These are phyloP conservation scores for Auricularia heimuer DNA, from an alignment of 768 basidiomycete species.

Conservation along the genomic window DNA sequence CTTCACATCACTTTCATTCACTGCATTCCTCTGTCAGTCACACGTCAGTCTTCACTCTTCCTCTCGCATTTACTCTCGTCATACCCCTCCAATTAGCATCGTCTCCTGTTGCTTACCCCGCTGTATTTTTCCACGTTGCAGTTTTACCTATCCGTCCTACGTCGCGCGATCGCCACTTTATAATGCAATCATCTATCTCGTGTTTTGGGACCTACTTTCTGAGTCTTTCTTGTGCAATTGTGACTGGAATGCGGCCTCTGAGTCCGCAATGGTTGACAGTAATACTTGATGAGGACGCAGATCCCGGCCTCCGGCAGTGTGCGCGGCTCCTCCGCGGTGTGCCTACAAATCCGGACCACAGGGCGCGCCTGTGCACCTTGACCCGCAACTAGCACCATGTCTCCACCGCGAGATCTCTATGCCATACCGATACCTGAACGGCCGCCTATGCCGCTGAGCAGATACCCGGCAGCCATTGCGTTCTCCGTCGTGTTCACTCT, in stretches of 20 bases:
- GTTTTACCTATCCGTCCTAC: background rate
- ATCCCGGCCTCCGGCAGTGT: background rate
- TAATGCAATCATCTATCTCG: background rate
- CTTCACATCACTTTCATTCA: background rate
- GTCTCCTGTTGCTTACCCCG: background rate
- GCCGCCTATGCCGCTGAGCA: constrained; percentile 17
- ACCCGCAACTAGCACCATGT: background rate
- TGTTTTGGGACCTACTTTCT: no score
- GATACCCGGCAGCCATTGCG: constrained; percentile 25
- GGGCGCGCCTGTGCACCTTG: background rate
- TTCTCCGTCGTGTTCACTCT: constrained; percentile 50
- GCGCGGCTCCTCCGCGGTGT: no score
- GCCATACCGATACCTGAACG: constrained; percentile 24
- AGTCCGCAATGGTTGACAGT: no score
- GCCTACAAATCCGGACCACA: background rate
- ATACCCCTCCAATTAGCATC: background rate
- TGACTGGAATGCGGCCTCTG: no score
- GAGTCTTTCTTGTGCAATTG: no score
- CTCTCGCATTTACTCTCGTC: background rate
- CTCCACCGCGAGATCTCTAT: constrained; percentile 12
- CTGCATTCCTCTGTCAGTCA: background rate
- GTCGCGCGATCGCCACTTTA: background rate
- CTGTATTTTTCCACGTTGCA: background rate
- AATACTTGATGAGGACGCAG: no score
- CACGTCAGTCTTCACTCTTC: background rate